Conservation (phyloP, 2,329 filamentous ascomycete species). For the Verticillium zaregamsianum region DNA sequence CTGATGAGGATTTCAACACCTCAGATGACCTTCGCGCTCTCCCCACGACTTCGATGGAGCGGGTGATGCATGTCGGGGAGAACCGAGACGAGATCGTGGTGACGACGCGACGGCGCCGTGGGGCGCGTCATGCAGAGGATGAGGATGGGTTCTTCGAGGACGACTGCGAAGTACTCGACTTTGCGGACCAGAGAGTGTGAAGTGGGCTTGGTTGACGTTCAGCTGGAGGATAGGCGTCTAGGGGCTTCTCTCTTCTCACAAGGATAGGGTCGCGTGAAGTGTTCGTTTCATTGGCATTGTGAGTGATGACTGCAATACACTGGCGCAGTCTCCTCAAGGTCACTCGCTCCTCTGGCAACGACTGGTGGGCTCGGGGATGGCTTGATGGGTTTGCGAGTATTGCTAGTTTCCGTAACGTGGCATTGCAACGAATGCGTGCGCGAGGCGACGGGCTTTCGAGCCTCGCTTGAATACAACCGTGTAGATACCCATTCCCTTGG, state of each 20-base stretch:
- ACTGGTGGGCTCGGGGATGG: conserved; percentile 1
- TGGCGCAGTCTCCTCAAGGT: background rate
- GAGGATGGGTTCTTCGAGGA: conserved; percentile 87
- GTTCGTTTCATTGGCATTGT: background rate
- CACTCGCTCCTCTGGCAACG: background rate
- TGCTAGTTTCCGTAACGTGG: conserved; percentile 2
- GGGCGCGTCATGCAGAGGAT: conserved; percentile 46
- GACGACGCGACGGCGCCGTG: conserved; percentile 68
- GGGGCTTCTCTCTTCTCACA: conserved; percentile 2
- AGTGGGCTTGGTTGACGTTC: background rate
- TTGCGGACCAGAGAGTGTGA: conserved; percentile 68
- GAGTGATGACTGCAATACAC: background rate
- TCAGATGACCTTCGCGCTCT: conserved; percentile 55
- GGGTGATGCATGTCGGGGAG: conserved; percentile 52
- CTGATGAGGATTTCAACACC: conserved; percentile 49
- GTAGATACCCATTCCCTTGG: background rate
- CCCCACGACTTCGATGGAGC: conserved; percentile 61
- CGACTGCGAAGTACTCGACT: conserved; percentile 87
- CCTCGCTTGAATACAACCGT: conserved; percentile 2
- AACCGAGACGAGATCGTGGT: conserved; percentile 76
- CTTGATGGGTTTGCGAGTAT: conserved; percentile 3
- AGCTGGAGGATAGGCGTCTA: background rate
- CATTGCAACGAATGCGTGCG: background rate
- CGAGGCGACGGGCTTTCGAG: background rate
- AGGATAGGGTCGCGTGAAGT: background rate